These are phyloP conservation scores for Arxiozyma slooffiae DNA, from an alignment of 1,139 yeast species.

Conservation along the genomic window DNA sequence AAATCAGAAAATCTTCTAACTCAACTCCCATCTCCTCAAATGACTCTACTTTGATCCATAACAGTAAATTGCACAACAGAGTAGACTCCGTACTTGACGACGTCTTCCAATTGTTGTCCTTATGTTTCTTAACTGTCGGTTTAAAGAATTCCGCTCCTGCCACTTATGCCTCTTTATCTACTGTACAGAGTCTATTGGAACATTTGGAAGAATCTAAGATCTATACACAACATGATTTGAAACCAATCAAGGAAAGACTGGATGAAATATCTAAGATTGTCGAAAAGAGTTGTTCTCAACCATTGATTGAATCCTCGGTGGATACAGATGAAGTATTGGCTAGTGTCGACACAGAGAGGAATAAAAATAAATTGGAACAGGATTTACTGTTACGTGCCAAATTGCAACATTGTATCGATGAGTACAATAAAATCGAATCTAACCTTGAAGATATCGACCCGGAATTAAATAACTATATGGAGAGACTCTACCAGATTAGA, in stretches of 20 bases:
- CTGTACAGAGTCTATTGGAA: slow-evolving; percentile 71
- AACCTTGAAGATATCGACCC: slow-evolving; percentile 50
- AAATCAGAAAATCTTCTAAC: slow-evolving; percentile 27
- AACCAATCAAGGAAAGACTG: slow-evolving; percentile 63
- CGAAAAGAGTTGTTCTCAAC: slow-evolving; percentile 35
- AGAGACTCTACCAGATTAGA: slow-evolving; percentile 44
- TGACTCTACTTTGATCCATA: slow-evolving; percentile 26
- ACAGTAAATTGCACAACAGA: slow-evolving; percentile 28
- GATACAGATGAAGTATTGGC: slow-evolving; percentile 21
- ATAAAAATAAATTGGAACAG: slow-evolving; percentile 42
- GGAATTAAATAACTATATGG: slow-evolving; percentile 43
- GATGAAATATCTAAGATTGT: slow-evolving; percentile 59
- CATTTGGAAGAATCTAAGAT: slow-evolving; percentile 75
- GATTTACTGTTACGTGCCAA: slow-evolving; percentile 48
- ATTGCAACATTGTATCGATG: slow-evolving; percentile 46
- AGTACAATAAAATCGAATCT: slow-evolving; percentile 43
- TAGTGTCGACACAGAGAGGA: slow-evolving; percentile 24
- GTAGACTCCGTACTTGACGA: slow-evolving; percentile 78
- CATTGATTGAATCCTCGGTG: slow-evolving; percentile 16
- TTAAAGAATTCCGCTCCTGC: slow-evolving; percentile 85
- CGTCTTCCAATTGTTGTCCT: slow-evolving; percentile 72
- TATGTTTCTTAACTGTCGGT: slow-evolving; percentile 87
- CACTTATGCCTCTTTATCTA: slow-evolving; percentile 76
- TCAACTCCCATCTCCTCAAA: slow-evolving; percentile 12
- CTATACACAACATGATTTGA: slow-evolving; percentile 72